phyloP scores from a whole-genome alignment of 148 eudicot genomes.

The Amaranthus palmeri region DNA sequence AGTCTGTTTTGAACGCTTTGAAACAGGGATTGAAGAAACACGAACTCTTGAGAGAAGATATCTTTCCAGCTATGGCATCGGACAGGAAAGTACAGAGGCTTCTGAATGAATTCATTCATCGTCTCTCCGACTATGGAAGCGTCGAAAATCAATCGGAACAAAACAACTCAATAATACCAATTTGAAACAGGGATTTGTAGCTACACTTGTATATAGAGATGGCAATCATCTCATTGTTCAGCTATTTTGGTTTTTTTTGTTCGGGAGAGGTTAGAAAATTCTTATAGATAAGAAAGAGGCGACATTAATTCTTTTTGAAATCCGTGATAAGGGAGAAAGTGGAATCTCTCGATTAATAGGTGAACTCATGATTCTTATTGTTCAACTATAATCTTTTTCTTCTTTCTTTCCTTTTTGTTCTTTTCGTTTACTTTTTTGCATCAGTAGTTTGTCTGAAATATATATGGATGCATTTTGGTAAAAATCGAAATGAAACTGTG shows the following conservation, averaged over 20 bases:
- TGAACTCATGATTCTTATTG: no score
- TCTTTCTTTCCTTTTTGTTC: no score
- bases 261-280: no score
- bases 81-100: slow-evolving; percentile 87
- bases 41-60: slow-evolving; percentile 84
- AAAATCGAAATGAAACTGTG: no score
- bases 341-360: slow-evolving; percentile 16
- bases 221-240: not conserved
- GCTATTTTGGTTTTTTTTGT: no score
- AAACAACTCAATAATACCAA: slow-evolving; percentile 19
- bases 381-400: no score
- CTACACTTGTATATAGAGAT: slow-evolving; percentile 12
- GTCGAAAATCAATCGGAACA: slow-evolving; percentile 30
- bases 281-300: no score
- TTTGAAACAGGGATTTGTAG: slow-evolving; percentile 3
- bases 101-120: slow-evolving; percentile 91
- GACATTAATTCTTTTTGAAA: no score
- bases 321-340: slow-evolving; percentile 51
- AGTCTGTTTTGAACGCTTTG: not conserved
- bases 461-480: no score
- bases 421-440: no score
- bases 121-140: slow-evolving; percentile 71
- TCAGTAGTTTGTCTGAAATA: no score
- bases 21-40: slow-evolving; percentile 90
- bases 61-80: slow-evolving; percentile 94